Evolutionary conservation across 495 filamentous ascomycete species (phyloP), one percentile per base, ranked within the genome.

Genomic region (Aspergillus taichungensis): DNA sequence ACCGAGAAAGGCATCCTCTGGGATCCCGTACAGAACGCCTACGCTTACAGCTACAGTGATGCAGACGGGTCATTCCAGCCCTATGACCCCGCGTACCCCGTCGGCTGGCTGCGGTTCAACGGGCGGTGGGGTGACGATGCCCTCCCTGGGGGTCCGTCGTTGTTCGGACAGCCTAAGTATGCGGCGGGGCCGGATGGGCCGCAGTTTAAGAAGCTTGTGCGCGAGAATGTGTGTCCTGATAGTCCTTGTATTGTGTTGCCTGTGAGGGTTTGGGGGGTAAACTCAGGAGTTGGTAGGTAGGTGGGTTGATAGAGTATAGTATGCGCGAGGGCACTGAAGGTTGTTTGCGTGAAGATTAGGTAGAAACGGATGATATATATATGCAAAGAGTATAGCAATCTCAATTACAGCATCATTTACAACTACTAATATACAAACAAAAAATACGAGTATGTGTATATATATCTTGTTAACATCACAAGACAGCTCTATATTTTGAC

Each of bases 41-140:
- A 76, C 49, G 64, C 59, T 14, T 81, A 78, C 57, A 61, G 57
- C 24, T 80, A 72, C 52, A 54, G 72, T 13, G 46, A 59, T 5
- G 39, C 49, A 12, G 67, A 54, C 1, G 51, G 50, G 5, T 62
- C 42, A 0, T 79, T 80, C 49, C 60, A 60, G 14, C 56, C 74
- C 2, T 73, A 69, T 14, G 53, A 62, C 32, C 29, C 57, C 8
- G 55, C 50, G 6, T 64, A 66, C 45, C 73, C 77, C 3, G 62
- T 70, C 12, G 56, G 55, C 13, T 82, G 71, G 71, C 53, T 82
- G 34, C 42, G 68, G 32, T 82, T 71, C 53, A 55, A 70, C 30
- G 79, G 79, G 0, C 48, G 58, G 27, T 83, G 78, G 79, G 79
- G 79, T 0, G 76, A 83, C 45, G 61, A 78, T 43, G 64, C 75